Evolutionary conservation across 208 protist genomes (phyloP), one percentile per base, ranked within the genome.

Genomic region (Wallacemonas sp.): DNA sequence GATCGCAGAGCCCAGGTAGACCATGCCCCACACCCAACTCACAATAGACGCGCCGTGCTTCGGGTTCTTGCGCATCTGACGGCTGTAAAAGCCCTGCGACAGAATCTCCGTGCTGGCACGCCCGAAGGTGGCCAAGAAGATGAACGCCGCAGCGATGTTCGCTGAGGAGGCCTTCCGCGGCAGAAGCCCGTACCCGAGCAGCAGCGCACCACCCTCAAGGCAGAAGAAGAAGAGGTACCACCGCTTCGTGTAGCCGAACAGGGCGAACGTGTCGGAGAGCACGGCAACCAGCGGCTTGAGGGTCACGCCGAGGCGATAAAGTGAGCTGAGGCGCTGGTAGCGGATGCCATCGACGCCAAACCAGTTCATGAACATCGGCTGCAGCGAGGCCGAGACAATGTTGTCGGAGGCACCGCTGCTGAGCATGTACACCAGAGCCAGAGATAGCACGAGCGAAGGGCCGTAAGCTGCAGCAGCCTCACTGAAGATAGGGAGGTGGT

Each of bases 171-270:
- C 9, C 36, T 8, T 30, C 13, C 37, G 26, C 13, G 76, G 76
- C 6, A 78, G 71, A 15, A 73, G 32, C 6, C 50, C 70, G 38
- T 55, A 73, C 22, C 33, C 54, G 38, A 78, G 21, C 30, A 60
- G 59, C 12, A 68, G 22, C 19, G n/a, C 63, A 2, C 34, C 33
- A 27, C 66, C 63, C 24, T 69, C n/a, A n/a, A 75, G 36, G 54
- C 67, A 74, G 15, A 63, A 68, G 19, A 30, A 62, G 48, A 74
- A 54, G 58, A 69, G 63, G 38, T 74, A 74, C 61, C 62, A 79
- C 21, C 67, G 66, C 68, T 79, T 79, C 24, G 44, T 61, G 50
- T 79, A 79, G 22, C 73, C 67, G 48, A 73, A 79, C 22, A 79
- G 62, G 4, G 73, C 30, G 37, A 74, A 53, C 17, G 60, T 66